Conservation (phyloP, 768 basidiomycete genomes). For the Lenzites betulinus region DNA sequence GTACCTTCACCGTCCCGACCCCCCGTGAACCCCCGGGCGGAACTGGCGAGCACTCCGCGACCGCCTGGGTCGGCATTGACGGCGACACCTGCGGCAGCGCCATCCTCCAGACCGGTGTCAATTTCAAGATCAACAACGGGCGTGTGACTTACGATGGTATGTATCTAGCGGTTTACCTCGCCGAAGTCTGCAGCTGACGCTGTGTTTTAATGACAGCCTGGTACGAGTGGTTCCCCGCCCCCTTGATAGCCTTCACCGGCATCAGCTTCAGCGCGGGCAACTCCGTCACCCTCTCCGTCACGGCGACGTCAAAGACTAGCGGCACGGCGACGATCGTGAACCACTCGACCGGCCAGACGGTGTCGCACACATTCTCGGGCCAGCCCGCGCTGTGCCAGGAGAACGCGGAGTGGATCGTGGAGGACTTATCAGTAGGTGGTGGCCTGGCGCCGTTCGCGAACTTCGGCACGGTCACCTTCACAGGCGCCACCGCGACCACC, state of each 20-base stretch:
- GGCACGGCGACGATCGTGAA: constrained; percentile 35
- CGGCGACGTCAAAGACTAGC: constrained; percentile 29
- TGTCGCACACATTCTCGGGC: constrained; percentile 35
- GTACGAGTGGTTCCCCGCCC: constrained; percentile 39
- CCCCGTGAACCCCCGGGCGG: constrained; percentile 31
- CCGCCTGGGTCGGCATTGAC: constrained; percentile 42
- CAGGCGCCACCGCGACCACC: constrained; percentile 30
- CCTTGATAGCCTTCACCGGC: constrained; percentile 36
- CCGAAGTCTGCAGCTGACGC: background rate
- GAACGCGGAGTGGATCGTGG: constrained; percentile 43
- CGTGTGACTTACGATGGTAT: constrained; percentile 34
- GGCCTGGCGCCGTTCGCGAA: constrained; percentile 39
- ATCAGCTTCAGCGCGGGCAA: constrained; percentile 33
- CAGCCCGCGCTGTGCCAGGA: constrained; percentile 34
- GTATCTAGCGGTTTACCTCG: background rate
- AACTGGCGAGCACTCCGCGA: constrained; percentile 31
- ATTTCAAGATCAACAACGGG: constrained; percentile 32
- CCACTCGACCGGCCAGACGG: constrained; percentile 30
- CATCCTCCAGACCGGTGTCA: constrained; percentile 40
- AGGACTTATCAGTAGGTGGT: constrained; percentile 32
- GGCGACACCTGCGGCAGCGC: constrained; percentile 39
- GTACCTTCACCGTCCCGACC: constrained; percentile 38
- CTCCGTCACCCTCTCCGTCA: constrained; percentile 33
- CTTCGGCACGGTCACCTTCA: constrained; percentile 42
- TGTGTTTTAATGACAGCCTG: constrained; percentile 22